Conservation (phyloP, 2,329 filamentous ascomycete species). For the Stemphylium beticola region DNA sequence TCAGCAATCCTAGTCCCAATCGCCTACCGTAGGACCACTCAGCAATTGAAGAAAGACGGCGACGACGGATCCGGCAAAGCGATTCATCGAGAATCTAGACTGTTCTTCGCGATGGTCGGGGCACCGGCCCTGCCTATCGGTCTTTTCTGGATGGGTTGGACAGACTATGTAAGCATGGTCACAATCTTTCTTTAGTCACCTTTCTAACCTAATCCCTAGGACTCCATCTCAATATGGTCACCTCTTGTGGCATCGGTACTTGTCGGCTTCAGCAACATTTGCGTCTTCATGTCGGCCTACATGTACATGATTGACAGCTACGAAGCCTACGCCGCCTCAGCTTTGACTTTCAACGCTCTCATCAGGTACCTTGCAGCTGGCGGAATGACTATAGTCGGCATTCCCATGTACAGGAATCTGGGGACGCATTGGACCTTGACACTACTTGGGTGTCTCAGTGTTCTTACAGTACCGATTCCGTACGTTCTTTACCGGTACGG, state of each 20-base stretch:
- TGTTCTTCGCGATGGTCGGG: slow-evolving; percentile 60
- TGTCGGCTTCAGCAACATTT: slow-evolving; percentile 6
- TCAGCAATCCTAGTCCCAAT: slow-evolving; percentile 51
- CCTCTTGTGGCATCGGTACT: slow-evolving; percentile 55
- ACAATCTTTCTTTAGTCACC: background rate
- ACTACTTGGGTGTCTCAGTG: slow-evolving; percentile 42
- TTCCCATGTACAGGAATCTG: slow-evolving; percentile 50
- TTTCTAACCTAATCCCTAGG: background rate
- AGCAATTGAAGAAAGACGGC: slow-evolving; percentile 40
- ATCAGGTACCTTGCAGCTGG: slow-evolving; percentile 51
- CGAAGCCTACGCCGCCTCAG: slow-evolving; percentile 59
- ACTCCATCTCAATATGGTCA: slow-evolving; percentile 9
- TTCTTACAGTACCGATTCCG: slow-evolving; percentile 47
- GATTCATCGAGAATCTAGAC: slow-evolving; percentile 60
- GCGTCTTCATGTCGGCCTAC: slow-evolving; percentile 56
- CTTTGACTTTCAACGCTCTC: slow-evolving; percentile 51
- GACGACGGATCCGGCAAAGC: slow-evolving; percentile 44
- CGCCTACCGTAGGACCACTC: slow-evolving; percentile 42
- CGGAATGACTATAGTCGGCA: slow-evolving; percentile 49
- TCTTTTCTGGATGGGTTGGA: slow-evolving; percentile 67
- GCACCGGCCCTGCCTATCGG: slow-evolving; percentile 58
- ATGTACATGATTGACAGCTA: slow-evolving; percentile 66
- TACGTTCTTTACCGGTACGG: slow-evolving; percentile 55
- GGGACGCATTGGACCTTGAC: slow-evolving; percentile 45
- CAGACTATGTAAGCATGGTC: slow-evolving; percentile 40